Percentiles rank a stretch among this genome's conserved stretches.
phyloP scores from a whole-genome alignment of 306 rosid genomes.

The Cajanus cajan region DNA sequence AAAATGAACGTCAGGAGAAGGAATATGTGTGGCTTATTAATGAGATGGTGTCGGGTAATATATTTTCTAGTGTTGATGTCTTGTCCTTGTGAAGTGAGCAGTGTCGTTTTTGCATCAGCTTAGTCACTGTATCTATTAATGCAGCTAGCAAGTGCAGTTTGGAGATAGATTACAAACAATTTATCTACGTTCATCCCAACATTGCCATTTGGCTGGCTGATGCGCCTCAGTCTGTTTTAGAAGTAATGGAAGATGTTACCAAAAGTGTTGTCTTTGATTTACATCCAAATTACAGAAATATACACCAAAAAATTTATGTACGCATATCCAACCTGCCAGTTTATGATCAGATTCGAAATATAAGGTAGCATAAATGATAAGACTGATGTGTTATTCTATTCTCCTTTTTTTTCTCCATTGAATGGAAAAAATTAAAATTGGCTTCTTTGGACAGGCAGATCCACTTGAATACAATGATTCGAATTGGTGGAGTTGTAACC shows the following conservation, averaged over 20 bases:
- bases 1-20: slow-evolving; percentile 62
- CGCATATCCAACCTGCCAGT: slow-evolving; percentile 92
- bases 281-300: slow-evolving; percentile 81
- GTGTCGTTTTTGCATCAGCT: neutral
- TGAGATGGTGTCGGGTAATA: slow-evolving; percentile 94
- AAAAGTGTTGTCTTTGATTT: slow-evolving; percentile 81
- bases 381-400: neutral
- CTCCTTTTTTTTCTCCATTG: neutral
- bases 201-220: slow-evolving; percentile 99
- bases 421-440: neutral
- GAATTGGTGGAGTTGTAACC: slow-evolving; percentile 98
- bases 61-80: neutral
- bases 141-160: slow-evolving; percentile 90
- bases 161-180: slow-evolving; percentile 96
- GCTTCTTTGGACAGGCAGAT: slow-evolving; percentile 63
- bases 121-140: slow-evolving; percentile 3
- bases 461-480: slow-evolving; percentile 97
- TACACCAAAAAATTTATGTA: slow-evolving; percentile 87
- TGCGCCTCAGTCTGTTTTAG: slow-evolving; percentile 95
- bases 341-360: slow-evolving; percentile 95
- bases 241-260: slow-evolving; percentile 99
- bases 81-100: neutral
- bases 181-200: slow-evolving; percentile 92
- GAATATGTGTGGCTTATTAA: slow-evolving; percentile 84
- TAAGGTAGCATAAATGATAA: slow-evolving; percentile 52